Percentiles rank a stretch among this genome's conserved stretches.
Evolutionary conservation across 768 basidiomycete genomes (phyloP).

Genomic region (Galerina marginata): DNA sequence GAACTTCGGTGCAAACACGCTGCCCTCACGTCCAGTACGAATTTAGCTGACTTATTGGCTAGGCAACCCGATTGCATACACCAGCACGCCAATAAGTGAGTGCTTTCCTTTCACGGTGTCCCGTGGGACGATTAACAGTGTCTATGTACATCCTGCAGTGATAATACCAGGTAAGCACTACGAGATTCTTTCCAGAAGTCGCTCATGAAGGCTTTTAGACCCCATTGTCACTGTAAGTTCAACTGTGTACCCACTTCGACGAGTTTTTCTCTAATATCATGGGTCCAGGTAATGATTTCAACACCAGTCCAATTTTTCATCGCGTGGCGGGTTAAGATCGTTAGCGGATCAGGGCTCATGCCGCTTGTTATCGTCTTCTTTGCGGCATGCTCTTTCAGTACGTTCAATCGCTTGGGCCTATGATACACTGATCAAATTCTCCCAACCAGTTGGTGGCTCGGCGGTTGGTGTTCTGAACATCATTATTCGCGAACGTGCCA

Average conservation of each 20-base stretch:
- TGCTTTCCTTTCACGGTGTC: background rate
- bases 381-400: constrained; percentile 37
- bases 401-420: background rate
- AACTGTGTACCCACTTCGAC: background rate
- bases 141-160: constrained; percentile 3
- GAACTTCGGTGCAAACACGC: constrained; percentile 34
- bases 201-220: constrained; percentile 3
- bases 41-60: background rate
- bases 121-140: background rate
- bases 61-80: constrained; percentile 27
- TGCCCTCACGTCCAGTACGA: too few species aligned
- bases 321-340: constrained; percentile 42
- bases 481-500: constrained; percentile 4
- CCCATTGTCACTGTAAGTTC: constrained; percentile 10
- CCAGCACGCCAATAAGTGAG: constrained; percentile 35
- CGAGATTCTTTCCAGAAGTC: too few species aligned
- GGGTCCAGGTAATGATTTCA: constrained; percentile 41
- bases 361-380: constrained; percentile 33
- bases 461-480: background rate
- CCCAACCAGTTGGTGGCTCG: constrained; percentile 4
- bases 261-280: background rate
- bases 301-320: constrained; percentile 48
- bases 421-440: background rate
- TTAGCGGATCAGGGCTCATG: constrained; percentile 35
- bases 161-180: constrained; percentile 10